Evolutionary conservation across 2,329 filamentous ascomycete species (phyloP).

Genomic region (Magnaporthales sp.): DNA sequence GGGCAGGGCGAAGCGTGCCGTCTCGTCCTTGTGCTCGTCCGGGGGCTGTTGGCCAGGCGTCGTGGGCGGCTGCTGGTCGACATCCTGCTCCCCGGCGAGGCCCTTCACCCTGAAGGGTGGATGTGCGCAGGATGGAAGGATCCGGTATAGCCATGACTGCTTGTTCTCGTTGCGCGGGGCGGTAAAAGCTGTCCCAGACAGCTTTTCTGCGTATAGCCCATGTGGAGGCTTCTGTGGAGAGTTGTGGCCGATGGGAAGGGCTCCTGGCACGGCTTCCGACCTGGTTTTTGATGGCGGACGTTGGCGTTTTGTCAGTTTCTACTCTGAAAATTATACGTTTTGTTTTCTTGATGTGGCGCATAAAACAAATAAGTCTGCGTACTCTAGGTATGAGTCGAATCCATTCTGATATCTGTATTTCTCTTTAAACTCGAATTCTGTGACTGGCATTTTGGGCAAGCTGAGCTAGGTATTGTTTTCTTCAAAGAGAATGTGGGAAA

Average conservation of each 20-base stretch:
- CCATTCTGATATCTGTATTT: conserved; percentile 70
- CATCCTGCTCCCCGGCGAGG: conserved; percentile 22
- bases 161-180: conserved; percentile 59
- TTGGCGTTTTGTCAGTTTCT: not conserved
- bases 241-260: conserved; percentile 67
- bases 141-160: conserved; percentile 64
- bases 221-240: conserved; percentile 71
- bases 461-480: not conserved
- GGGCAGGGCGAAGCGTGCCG: not conserved
- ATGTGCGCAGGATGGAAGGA: conserved; percentile 56
- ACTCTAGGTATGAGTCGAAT: conserved; percentile 72
- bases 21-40: not conserved
- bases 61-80: not conserved
- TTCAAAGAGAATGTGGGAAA: not conserved
- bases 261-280: conserved; percentile 65
- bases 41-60: not conserved
- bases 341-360: not conserved
- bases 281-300: conserved; percentile 29
- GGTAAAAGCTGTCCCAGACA: conserved; percentile 64
- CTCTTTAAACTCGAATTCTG: conserved; percentile 36
- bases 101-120: conserved; percentile 37
- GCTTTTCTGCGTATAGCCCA: conserved; percentile 73
- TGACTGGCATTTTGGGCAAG: conserved; percentile 34
- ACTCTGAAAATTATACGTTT: not conserved
- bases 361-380: conserved; percentile 18